Evolutionary conservation across 495 filamentous ascomycete genomes (phyloP), one percentile per base, ranked within the genome.

Genomic region (Talaromyces nanjingensis): DNA sequence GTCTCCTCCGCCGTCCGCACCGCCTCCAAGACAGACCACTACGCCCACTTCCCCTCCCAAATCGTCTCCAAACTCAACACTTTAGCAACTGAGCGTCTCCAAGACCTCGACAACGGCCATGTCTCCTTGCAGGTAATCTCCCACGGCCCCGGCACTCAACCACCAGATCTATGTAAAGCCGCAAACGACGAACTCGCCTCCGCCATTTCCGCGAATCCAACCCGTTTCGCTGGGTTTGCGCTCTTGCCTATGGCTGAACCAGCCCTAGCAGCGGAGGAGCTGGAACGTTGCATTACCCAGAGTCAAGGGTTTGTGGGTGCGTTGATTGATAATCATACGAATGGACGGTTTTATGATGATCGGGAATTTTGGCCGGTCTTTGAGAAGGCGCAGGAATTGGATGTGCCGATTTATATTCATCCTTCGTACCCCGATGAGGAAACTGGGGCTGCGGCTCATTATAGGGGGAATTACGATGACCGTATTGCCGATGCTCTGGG

Each of bases 371-470:
- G 75, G 33, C 65, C 69, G 20, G 73, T 85, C 7, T 88, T 80
- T 66, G 70, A 69, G 20, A 73, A 66, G 7, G 83, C 81, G 5
- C 73, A 83, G 59, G 70, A 75, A 14, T 77, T 87, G 0, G 77
- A 83, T 58, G 81, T 86, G 0, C 83, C 85, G 4, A 73, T 86
- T 24, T 88, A 86, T 59, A 76, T 87, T 14, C 86, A 87, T 64
- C 85, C 83, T 3, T 76, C 75, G 0, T 79, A 69, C 59, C 77
- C 81, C 6, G 62, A 73, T 6, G 72, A 72, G 0, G 63, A 72
- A 18, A 56, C 22, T 4, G 16, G 56, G 2, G 71, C 72, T 60
- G 34, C 69, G 1, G 63, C 71, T 12, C 71, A 71, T 0, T 79
- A 76, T 65, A 63, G 66, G n/a, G 68, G 72, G 16, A 77, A 75